Evolutionary conservation across 495 filamentous ascomycete genomes (phyloP), one percentile per base, ranked within the genome.

Genomic region (Sordaria brevicollis): DNA sequence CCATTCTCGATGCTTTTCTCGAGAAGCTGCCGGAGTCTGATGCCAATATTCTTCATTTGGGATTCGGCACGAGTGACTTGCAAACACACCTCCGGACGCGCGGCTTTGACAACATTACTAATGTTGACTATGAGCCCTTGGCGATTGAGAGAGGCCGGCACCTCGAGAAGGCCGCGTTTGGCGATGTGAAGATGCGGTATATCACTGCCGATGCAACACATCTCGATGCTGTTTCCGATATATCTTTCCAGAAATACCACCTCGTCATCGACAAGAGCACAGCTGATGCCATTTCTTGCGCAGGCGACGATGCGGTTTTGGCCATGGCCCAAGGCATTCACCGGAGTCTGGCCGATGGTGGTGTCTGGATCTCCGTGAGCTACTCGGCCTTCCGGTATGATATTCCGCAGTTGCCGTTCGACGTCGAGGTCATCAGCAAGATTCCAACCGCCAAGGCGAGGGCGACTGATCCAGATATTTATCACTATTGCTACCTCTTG

Each of bases 251-350:
- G 1, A 71, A 36, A 25, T 82, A 75, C 39, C 70, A 77, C 19
- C 57, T 83, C 13, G 79, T 79, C 2, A 62, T 83, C 8, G 81
- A 83, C 71, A 83, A 83, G 69, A 76, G 79, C 74, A 81, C 81
- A 5, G 77, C 70, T 34, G 81, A 83, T 38, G 80, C 81, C 6
- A 71, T 83, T 21, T 70, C 81, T 3, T 83, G 81, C 67, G 76
- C 76, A 9, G 79, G 75, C 5, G 71, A 69, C 3, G 70, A 69
- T 4, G 72, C 78, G 4, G 15, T 83, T 19, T 19, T 68, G 15
- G 34, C 68, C 2, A 81, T 83, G 78, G 76, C 76, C 0, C 35
- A 70, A 4, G 65, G 70, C 0, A 73, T 83, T 6, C 66, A 65
- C 13, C 67, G 65, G 15, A 73, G 65, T 21, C 70, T 83, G 7